These are phyloP conservation scores for Blastocystis sp. DNA, from an alignment of 352 stramenopile species.

Conservation along the genomic window DNA sequence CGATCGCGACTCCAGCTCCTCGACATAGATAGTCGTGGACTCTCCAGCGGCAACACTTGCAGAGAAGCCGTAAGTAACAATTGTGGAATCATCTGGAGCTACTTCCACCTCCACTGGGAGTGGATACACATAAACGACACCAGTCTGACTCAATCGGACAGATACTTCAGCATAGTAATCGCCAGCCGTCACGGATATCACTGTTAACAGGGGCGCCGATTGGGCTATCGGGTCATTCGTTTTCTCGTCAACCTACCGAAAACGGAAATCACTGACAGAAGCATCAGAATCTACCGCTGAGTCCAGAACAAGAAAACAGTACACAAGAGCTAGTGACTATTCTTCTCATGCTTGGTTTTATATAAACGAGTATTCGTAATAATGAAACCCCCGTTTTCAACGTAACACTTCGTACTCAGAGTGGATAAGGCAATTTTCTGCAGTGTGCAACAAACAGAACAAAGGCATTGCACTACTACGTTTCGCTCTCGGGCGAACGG, in stretches of 20 bases:
- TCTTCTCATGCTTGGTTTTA: neutral
- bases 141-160: slow-evolving; percentile 2
- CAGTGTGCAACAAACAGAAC: neutral
- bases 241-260: neutral
- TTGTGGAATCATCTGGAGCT: slow-evolving; percentile 38
- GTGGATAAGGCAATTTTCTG: neutral
- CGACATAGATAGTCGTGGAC: neutral
- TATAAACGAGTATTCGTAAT: too few relatives aligned
- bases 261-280: slow-evolving; percentile 51
- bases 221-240: neutral
- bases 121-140: slow-evolving; percentile 34
- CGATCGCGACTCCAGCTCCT: neutral
- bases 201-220: slow-evolving; percentile 8
- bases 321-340: neutral
- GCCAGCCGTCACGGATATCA: neutral
- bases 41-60: slow-evolving; percentile 20
- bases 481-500: neutral
- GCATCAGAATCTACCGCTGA: slow-evolving; percentile 32
- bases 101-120: slow-evolving; percentile 19
- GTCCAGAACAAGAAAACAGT: neutral
- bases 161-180: slow-evolving; percentile 46
- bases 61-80: slow-evolving; percentile 13
- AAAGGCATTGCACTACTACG: neutral
- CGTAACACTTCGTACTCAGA: neutral
- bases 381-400: slow-evolving; percentile 17